Evolutionary conservation across 768 basidiomycete genomes (phyloP), one percentile per base, ranked within the genome.

Genomic region (Lanmaoa rubissima): DNA sequence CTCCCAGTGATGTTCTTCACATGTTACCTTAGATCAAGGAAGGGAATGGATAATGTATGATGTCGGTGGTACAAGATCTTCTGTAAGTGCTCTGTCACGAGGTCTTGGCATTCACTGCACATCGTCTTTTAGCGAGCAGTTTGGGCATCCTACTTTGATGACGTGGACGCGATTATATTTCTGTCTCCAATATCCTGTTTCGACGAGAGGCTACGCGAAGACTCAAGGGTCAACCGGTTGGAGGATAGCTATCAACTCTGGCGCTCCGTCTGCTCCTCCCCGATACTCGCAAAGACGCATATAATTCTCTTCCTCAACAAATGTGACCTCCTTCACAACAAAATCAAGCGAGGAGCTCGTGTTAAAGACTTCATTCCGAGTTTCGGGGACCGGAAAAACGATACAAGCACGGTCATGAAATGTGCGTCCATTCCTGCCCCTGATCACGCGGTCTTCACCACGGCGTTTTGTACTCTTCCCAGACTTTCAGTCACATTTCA

Each of bases 401-500:
- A 90, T 54, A 74, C 84, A 0, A 65, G 77, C 14, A 87, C 86
- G 5, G 90, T 84, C 21, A 84, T 86, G 46, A 80, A 80, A 76
- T 92, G 90, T 88, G 57, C 45, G 86, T 74, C 14, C 44, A 31
- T 38, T 28, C 47, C 51, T 28, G 35, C n/a, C 14, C 46, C 61
- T 61, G 46, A 66, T 53, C 59, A 56, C 42, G 46, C 46, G 42
- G 24, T 32, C 12, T 24, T 38, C 35, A 16, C 21, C 42, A 17
- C 45, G 51, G 41, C 44, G 12, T 54, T 32, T 16, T 47, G 40
- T 40, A 34, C 38, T 48, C 41, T 28, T 58, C 43, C 5, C 57
- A 92, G 90, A 91, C 69, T 90, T 92, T 71, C 84, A 86, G 61
- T 82, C 86, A 55, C 88, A 90, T 65, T 91, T 92, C 71, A 88